Base-by-base conservation (phyloP, 345 rosid genomes). In the Luvunga scandens region DNA sequence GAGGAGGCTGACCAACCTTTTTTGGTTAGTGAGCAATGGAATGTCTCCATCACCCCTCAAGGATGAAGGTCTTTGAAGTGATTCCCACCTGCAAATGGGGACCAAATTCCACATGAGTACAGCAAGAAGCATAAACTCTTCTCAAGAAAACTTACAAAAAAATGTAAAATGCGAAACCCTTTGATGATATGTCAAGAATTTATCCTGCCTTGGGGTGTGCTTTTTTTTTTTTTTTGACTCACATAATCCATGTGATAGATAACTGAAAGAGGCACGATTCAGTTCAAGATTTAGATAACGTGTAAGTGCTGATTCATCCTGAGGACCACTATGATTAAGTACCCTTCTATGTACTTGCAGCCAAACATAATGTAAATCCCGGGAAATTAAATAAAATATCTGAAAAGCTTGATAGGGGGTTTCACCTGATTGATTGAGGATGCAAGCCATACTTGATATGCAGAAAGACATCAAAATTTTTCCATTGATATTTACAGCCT, bases 21-120 rank as follows among this genome's bases (percentile, higher is more conserved):
- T 83, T 85, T 38, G 85, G 86, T 83, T 85, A 83, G 86, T 85
- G 88, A 88, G 93, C 86, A 87, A 91, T 57, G 97, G 84, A 86
- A 84, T 80, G 95, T 91, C 98, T 78, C 94, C 84, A 85, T 92
- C 94, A 89, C 86, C 84, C 93, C 80, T 80, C 90, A 75, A 82
- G 73, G 84, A 83, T 81, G 86, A 84, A 78, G 79, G 78, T 77
- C 83, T 83, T 86, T 84, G 88, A 89, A 81, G 84, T 79, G 84
- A 83, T 87, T 81, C 88, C 88, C 76, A 69, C 84, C 91, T 90
- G 94, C 91, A 87, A 83, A 77, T 73, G 86, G 89, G 86, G 89
- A 91, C 87, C 85, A 80, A 70, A 80, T 79, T 83, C 83, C 82
- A 73, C 73, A 80, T 80, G 55, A 77, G 66, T 60, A 83, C 55